Percentiles rank a stretch among this genome's conserved stretches.
Evolutionary conservation across 2,329 filamentous ascomycete species (phyloP).

Genomic region (Dothideomycetes sp.): DNA sequence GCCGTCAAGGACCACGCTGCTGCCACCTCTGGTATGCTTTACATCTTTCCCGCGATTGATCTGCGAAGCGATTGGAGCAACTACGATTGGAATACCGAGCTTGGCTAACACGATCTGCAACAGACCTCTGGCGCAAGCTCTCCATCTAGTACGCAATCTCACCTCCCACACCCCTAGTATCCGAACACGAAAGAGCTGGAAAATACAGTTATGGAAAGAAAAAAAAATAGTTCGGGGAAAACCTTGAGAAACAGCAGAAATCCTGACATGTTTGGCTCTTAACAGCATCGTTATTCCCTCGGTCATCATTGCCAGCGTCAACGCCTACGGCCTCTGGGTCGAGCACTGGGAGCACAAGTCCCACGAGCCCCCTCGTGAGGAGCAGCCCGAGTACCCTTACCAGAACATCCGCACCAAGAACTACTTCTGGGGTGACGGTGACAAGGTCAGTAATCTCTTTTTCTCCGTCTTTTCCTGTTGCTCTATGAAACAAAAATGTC

Average conservation of each 20-base stretch:
- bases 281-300: constrained; percentile 64
- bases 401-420: constrained; percentile 97
- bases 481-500: not conserved
- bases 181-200: not conserved
- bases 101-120: constrained; percentile 10
- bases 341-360: constrained; percentile 96
- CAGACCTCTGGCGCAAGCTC: constrained; percentile 92
- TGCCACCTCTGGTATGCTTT: constrained; percentile 65
- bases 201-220: constrained; percentile 13
- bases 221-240: constrained; percentile 6
- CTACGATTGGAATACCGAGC: no score
- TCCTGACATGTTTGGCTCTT: no score
- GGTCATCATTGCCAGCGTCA: constrained; percentile 62
- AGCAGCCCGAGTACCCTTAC: constrained; percentile 88
- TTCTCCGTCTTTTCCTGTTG: no score
- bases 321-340: constrained; percentile 85
- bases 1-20: constrained; percentile 86
- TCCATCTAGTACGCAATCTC: constrained; percentile 66
- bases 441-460: constrained; percentile 58
- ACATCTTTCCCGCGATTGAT: not conserved
- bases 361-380: constrained; percentile 79
- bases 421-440: constrained; percentile 88
- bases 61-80: no score
- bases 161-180: not conserved
- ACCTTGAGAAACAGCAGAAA: constrained; percentile 7